Base-by-base conservation (phyloP, 139 green algal genomes). In the Microglena sp. region DNA sequence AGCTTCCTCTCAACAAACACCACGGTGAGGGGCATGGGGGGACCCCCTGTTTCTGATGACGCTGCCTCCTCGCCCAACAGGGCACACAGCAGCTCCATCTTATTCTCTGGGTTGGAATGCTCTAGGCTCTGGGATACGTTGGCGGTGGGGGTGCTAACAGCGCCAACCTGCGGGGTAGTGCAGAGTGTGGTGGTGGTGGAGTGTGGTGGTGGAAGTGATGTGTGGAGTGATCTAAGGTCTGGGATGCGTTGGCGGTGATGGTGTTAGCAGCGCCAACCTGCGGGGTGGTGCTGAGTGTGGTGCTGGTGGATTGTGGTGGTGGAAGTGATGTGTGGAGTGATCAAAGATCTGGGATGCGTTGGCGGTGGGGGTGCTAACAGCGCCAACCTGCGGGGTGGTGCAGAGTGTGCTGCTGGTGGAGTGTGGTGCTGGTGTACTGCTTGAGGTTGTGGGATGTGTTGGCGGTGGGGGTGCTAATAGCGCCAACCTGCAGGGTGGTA, bases 1-100 rank as follows among this genome's bases (percentile, higher is more conserved):
- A 70, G 74, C 77, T 95, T 95, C 29, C 87, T 76, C 75, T 95
- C 89, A 24, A 94, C 87, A 65, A 95, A 95, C 55, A 95, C 81
- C 29, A 95, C 87, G 33, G 87, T 93, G 1, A 95, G 80, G 2
- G 86, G 86, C 77, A 87, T 84, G n/a, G 59, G 53, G 11, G 83
- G 77, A 4, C 81, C 78, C 15, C 74, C 74, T 8, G 26, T 18
- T 22, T 5, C 31, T 31, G 45, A 44, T 4, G 44, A 31, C 4
- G 34, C 50, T 32, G 44, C 50, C 60, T 74, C 68, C 46, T 74
- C 60, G 21, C 59, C 44, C 3, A 70, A 53, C 50, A 70, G 5
- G 24, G 45, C 64, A 61, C 55, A 50, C 30, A 62, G 53, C 50
- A 62, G 29, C 43, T 60, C 43, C 29, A 35, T 60, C 43, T n/a